These are phyloP conservation scores for Blakeslea trispora DNA, from an alignment of 371 early-diverging fungal species.

Conservation along the genomic window DNA sequence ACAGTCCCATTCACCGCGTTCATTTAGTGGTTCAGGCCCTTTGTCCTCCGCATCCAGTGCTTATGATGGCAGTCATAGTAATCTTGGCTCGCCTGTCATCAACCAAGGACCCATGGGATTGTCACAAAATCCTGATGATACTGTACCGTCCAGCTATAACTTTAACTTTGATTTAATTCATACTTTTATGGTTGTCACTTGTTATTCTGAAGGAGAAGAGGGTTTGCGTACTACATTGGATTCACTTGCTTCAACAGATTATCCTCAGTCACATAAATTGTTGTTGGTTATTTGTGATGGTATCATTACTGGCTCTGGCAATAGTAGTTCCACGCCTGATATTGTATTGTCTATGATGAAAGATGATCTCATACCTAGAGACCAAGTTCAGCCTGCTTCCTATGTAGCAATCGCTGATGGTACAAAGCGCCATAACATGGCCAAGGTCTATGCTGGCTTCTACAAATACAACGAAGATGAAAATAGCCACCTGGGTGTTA, in stretches of 20 bases:
- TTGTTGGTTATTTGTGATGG: conserved; percentile 86
- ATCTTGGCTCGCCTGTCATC: not conserved
- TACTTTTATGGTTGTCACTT: conserved; percentile 68
- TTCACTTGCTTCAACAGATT: conserved; percentile 83
- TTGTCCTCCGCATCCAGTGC: not conserved
- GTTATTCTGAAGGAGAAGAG: conserved; percentile 86
- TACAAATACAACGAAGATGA: conserved; percentile 61
- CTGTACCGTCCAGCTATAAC: conserved; percentile 24
- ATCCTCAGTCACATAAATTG: conserved; percentile 79
- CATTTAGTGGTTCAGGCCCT: conserved; percentile 3
- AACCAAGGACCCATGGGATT: not conserved
- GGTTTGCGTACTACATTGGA: conserved; percentile 87
- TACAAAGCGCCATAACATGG: conserved; percentile 85
- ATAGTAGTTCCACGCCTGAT: conserved; percentile 70
- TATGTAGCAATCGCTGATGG: conserved; percentile 93
- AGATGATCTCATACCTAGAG: conserved; percentile 60
- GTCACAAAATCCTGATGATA: not conserved
- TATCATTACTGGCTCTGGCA: conserved; percentile 72
- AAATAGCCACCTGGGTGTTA: conserved; percentile 30
- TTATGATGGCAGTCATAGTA: not conserved
- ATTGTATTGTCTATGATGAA: conserved; percentile 76
- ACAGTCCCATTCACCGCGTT: conserved; percentile 30
- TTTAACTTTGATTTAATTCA: conserved; percentile 52
- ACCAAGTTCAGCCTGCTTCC: conserved; percentile 58
- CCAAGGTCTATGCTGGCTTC: conserved; percentile 82